A percentile compares a stretch with the other conserved stretches of the same genome.
These are phyloP conservation scores for Xylaria venustula DNA, from an alignment of 495 filamentous ascomycete genomes.

Conservation along the genomic window DNA sequence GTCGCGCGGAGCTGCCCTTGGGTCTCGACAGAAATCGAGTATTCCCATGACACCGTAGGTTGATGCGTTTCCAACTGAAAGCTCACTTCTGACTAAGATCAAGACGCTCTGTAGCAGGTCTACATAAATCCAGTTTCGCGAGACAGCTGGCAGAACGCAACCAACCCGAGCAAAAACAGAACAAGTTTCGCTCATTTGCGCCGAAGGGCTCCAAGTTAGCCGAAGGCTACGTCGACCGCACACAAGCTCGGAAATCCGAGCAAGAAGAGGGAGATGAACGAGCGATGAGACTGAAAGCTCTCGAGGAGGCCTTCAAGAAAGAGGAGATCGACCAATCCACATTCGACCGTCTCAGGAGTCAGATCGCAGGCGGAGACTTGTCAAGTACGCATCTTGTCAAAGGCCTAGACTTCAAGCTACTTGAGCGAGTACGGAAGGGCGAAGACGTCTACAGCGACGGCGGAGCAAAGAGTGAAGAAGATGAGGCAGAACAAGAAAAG, in stretches of 20 bases:
- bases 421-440: conserved; percentile 69
- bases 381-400: conserved; percentile 83
- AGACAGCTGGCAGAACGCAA: conserved; percentile 82
- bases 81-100: conserved; percentile 28
- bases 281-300: conserved; percentile 63
- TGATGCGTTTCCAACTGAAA: neutral
- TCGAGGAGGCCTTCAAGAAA: conserved; percentile 80
- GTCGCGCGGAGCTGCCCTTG: conserved; percentile 45
- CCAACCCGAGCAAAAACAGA: conserved; percentile 47
- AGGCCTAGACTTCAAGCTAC: conserved; percentile 80
- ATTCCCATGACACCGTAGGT: conserved; percentile 86
- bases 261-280: conserved; percentile 53
- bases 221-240: conserved; percentile 83
- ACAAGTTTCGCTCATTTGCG: conserved; percentile 73
- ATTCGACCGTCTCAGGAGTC: conserved; percentile 67
- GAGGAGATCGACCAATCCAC: conserved; percentile 73
- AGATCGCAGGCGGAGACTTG: conserved; percentile 82
- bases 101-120: conserved; percentile 65
- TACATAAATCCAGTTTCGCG: conserved; percentile 66
- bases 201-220: conserved; percentile 83
- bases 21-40: conserved; percentile 66
- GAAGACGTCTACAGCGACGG: conserved; percentile 62
- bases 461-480: conserved; percentile 15
- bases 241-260: conserved; percentile 54
- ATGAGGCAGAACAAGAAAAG: conserved; percentile 22